Evolutionary conservation across 2,329 filamentous ascomycete genomes (phyloP).

Genomic region (Chaetomium olivaceum): DNA sequence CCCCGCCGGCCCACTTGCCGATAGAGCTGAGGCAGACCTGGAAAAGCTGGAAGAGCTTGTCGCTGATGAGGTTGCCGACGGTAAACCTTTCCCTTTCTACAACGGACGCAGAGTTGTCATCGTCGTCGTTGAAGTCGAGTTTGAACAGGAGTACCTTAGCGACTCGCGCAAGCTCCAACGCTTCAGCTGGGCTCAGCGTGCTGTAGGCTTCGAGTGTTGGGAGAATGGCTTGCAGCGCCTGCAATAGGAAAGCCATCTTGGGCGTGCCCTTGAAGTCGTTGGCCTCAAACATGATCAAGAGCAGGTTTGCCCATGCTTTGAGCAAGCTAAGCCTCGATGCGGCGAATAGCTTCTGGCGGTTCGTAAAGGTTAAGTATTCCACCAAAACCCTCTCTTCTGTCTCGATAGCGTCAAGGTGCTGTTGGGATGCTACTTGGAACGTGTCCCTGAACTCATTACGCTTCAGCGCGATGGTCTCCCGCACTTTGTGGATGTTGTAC

Average conservation of each 20-base stretch:
- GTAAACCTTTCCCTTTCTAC: conserved; percentile 45
- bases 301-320: conserved; percentile 78
- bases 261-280: conserved; percentile 75
- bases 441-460: conserved; percentile 60
- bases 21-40: conserved; percentile 81
- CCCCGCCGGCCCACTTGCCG: conserved; percentile 67
- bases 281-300: conserved; percentile 79
- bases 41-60: conserved; percentile 90
- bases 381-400: conserved; percentile 61
- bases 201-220: conserved; percentile 82
- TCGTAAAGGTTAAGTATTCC: conserved; percentile 62
- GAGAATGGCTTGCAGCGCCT: conserved; percentile 82
- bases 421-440: conserved; percentile 50
- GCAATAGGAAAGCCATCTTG: conserved; percentile 77
- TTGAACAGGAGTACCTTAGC: conserved; percentile 71
- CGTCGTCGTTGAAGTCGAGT: conserved; percentile 57
- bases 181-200: conserved; percentile 66
- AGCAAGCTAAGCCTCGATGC: conserved; percentile 66
- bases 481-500: conserved; percentile 70
- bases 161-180: conserved; percentile 75
- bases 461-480: conserved; percentile 72
- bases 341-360: conserved; percentile 61
- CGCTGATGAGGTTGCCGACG: conserved; percentile 62
- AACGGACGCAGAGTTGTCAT: conserved; percentile 34
- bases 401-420: conserved; percentile 54